Evolutionary conservation across 2,329 filamentous ascomycete species (phyloP), one percentile per base, ranked within the genome.

Genomic region (Didymella arachidicola): DNA sequence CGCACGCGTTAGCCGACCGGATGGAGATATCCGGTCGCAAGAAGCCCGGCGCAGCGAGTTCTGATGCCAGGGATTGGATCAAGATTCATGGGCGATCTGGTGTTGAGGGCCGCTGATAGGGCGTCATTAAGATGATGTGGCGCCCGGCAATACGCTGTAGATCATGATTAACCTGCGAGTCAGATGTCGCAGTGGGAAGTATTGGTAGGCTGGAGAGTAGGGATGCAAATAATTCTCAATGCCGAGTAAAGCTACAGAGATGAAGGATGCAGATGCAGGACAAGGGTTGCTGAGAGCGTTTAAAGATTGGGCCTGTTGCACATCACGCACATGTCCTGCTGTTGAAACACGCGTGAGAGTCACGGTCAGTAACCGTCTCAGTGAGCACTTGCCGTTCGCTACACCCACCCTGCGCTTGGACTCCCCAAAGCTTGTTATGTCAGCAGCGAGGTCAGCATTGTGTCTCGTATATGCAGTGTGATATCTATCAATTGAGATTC

Each of bases 131-230:
- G 56, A 59, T 59, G 50, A 51, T 59, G 56, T 59, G 56, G 56
- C 56, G 56, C 45, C 34, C 56, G 45, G 56, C 39, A 51, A 46
- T 50, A 46, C 25, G 45, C n/a, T 59, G 50, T 39, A 51, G 56
- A 59, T 59, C 56, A 34, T 59, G 56, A 59, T 59, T 54, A 59
- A 51, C 41, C 49, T 50, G 34, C 46, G 46, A 46, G 50, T 59
- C 56, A 54, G 51, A 53, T 54, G 50, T 46, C 32, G 41, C 46
- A 27, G 47, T 22, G 25, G 29, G 18, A 51, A 46, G 45, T 18
- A 25, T 26, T 39, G 22, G 25, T 41, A 34, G 27, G 25, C 32
- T 32, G 26, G 36, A 26, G 25, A 7, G 44, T 32, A 49, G 38
- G 39, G 44, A 16, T 38, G 3, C 25, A 14, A n/a, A 29, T 44